Percentiles rank a stretch among this genome's conserved stretches.
phyloP scores from a whole-genome alignment of 306 rosid species.

The Canavalia ensiformis region DNA sequence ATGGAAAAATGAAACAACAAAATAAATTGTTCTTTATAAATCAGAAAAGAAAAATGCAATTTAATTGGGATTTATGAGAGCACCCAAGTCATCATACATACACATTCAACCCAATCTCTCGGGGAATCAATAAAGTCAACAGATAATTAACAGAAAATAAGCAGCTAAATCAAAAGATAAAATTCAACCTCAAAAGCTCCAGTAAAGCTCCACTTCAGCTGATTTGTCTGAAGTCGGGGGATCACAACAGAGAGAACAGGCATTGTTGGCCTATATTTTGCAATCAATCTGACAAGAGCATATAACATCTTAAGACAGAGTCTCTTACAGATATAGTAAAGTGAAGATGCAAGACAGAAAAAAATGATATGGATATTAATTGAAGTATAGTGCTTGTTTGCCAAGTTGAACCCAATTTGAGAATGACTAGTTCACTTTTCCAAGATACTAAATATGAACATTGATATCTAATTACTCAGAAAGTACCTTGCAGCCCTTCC shows the following conservation, averaged over 20 bases:
- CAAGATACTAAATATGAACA: conserved; percentile 13
- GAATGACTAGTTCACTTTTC: conserved; percentile 21
- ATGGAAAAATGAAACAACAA: conserved; percentile 26
- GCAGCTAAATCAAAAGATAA: conserved; percentile 33
- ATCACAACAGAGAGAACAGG: conserved; percentile 90
- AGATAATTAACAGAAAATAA: conserved; percentile 32
- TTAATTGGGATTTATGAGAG: conserved; percentile 5
- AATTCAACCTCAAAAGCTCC: conserved; percentile 94
- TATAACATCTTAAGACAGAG: conserved; percentile 19
- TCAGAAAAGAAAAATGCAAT: conserved; percentile 1
- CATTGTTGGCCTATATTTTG: conserved; percentile 95
- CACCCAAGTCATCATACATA: conserved; percentile 9
- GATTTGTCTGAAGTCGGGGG: conserved; percentile 87
- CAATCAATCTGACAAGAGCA: conserved; percentile 75
- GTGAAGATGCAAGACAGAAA: conserved; percentile 25
- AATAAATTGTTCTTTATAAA: conserved; percentile 38
- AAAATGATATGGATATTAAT: conserved; percentile 16
- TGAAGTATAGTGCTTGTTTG: conserved; percentile 13
- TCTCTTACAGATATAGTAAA: conserved; percentile 1
- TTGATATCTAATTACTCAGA: background rate
- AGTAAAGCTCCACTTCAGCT: conserved; percentile 88
- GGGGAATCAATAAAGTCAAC: conserved; percentile 1
- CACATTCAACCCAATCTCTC: conserved; percentile 3
- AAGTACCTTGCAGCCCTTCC: conserved; percentile 98
- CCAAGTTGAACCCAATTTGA: conserved; percentile 13